Conservation (phyloP, 495 filamentous ascomycete species). For the Penicillium simplicissimum region DNA sequence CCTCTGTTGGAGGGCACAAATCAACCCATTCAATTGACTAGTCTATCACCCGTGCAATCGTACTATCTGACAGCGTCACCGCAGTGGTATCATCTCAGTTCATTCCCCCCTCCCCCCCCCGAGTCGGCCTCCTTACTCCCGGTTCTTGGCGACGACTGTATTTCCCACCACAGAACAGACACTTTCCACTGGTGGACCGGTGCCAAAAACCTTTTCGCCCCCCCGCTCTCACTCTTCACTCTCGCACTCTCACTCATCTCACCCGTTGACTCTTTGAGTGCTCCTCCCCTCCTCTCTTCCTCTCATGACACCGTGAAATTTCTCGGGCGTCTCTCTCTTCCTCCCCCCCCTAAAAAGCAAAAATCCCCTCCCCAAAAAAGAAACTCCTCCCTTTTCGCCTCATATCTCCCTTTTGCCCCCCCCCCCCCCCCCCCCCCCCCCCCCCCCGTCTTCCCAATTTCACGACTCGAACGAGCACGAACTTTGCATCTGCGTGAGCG, state of each 20-base stretch:
- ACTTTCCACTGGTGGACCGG: conserved; percentile 12
- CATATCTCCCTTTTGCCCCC: conserved; percentile 11
- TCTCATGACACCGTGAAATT: neutral
- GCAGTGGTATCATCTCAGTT: neutral
- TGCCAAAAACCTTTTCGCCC: conserved; percentile 20
- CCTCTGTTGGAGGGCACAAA: neutral
- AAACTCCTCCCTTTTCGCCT: neutral
- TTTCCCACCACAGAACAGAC: neutral
- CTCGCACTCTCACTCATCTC: neutral
- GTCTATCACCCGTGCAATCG: neutral
- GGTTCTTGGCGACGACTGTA: conserved; percentile 24
- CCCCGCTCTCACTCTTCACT: no score
- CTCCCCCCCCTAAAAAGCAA: neutral
- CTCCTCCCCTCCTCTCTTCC: neutral
- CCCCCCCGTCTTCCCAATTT: conserved; percentile 16
- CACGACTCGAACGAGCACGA: conserved; percentile 25
- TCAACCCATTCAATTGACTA: neutral
- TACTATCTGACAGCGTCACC: no score
- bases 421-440: conserved; percentile 17
- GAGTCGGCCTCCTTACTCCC: conserved; percentile 24
- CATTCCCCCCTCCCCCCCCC: no score
- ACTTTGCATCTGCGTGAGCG: conserved; percentile 28
- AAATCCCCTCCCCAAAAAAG: neutral
- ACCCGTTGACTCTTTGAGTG: no score
- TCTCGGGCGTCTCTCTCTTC: neutral